Evolutionary conservation across 192 early-diverging fungal genomes (phyloP).

Genomic region (Dissophora ornata): DNA sequence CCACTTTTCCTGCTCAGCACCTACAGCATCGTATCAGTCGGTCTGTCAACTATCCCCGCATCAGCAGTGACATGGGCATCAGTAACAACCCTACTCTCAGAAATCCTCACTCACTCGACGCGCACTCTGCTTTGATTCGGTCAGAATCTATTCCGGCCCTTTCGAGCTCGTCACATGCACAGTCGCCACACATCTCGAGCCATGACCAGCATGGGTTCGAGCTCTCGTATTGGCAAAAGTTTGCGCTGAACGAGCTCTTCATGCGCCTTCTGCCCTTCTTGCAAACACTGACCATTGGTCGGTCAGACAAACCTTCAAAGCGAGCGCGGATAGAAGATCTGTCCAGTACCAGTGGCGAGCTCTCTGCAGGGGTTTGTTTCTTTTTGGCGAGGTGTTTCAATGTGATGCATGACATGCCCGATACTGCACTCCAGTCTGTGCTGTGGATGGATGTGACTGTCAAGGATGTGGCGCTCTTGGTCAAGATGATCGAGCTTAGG

Average conservation of each 20-base stretch:
- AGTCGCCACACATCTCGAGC: background rate
- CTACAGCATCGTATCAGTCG: background rate
- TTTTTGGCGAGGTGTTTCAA: slow-evolving; percentile 51
- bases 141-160: slow-evolving; percentile 28
- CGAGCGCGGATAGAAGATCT: slow-evolving; percentile 3
- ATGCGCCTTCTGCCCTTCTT: slow-evolving; percentile 39
- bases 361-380: slow-evolving; percentile 46
- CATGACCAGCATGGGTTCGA: slow-evolving; percentile 38
- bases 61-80: slow-evolving; percentile 9
- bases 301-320: slow-evolving; percentile 38
- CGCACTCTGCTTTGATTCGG: background rate
- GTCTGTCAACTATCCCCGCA: background rate
- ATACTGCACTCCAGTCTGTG: slow-evolving; percentile 45
- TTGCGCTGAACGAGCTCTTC: slow-evolving; percentile 50
- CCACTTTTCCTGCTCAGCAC: background rate
- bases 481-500: slow-evolving; percentile 43
- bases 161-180: slow-evolving; percentile 9
- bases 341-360: slow-evolving; percentile 11
- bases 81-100: background rate
- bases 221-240: slow-evolving; percentile 54
- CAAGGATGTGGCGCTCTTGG: slow-evolving; percentile 41
- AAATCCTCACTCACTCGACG: slow-evolving; percentile 3
- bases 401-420: slow-evolving; percentile 54
- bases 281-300: slow-evolving; percentile 43
- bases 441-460: slow-evolving; percentile 52